phyloP scores from a whole-genome alignment of 2,329 filamentous ascomycete genomes.

The Tothia fuscella region DNA sequence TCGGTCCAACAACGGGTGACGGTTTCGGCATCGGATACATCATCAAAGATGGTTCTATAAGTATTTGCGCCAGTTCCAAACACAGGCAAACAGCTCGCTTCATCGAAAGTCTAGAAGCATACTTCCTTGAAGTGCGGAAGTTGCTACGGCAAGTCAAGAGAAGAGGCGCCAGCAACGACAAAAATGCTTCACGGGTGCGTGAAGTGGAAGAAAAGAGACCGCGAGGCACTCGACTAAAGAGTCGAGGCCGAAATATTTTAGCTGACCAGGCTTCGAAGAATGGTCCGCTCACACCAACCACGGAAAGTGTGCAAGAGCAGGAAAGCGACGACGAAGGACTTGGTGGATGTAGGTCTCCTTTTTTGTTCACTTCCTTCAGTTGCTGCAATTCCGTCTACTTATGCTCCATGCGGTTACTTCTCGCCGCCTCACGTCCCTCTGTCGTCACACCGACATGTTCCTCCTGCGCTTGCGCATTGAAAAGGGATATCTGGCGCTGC shows the following conservation, averaged over 20 bases:
- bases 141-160: slow-evolving; percentile 60
- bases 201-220: slow-evolving; percentile 41
- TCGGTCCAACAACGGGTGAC: slow-evolving; percentile 85
- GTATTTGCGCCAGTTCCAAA: slow-evolving; percentile 85
- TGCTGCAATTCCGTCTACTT: not conserved
- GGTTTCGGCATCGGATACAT: slow-evolving; percentile 98
- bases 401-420: too few relatives aligned
- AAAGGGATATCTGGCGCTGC: too few relatives aligned
- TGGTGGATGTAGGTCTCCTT: slow-evolving; percentile 65
- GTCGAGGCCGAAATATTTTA: slow-evolving; percentile 60
- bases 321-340: slow-evolving; percentile 79
- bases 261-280: slow-evolving; percentile 37
- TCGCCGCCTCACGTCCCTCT: too few relatives aligned
- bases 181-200: slow-evolving; percentile 44
- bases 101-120: slow-evolving; percentile 79
- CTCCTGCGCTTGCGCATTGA: too few relatives aligned
- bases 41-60: slow-evolving; percentile 87
- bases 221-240: slow-evolving; percentile 46
- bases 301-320: slow-evolving; percentile 45
- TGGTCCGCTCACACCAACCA: slow-evolving; percentile 48
- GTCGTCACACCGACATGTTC: too few relatives aligned
- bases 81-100: slow-evolving; percentile 87
- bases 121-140: slow-evolving; percentile 80
- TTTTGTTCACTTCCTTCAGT: slow-evolving; percentile 6
- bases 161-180: slow-evolving; percentile 39